Evolutionary conservation across 352 stramenopile genomes (phyloP).

Genomic region (Sclerospora graminicola): DNA sequence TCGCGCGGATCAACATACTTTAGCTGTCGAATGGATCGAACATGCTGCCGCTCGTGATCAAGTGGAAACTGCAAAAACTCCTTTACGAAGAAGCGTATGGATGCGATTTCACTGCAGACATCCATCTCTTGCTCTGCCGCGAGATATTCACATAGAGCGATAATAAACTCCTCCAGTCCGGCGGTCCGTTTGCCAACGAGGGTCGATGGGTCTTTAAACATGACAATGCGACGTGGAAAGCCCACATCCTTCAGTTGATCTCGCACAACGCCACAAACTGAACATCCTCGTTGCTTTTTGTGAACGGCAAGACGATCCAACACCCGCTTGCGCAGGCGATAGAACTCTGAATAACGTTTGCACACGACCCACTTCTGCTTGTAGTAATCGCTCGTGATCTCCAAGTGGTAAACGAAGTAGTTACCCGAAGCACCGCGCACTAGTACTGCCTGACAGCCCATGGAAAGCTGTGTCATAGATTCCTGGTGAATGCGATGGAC

Average conservation of each 20-base stretch:
- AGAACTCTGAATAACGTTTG: constrained; percentile 83
- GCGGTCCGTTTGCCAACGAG: constrained; percentile 54
- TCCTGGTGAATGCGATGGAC: constrained; percentile 68
- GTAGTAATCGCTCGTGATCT: constrained; percentile 84
- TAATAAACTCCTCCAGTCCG: constrained; percentile 70
- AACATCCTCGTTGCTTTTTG: constrained; percentile 41
- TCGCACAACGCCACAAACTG: constrained; percentile 41
- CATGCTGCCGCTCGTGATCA: constrained; percentile 71
- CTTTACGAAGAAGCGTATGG: constrained; percentile 64
- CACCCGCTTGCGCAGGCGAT: constrained; percentile 67
- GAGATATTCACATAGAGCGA: constrained; percentile 68
- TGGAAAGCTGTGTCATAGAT: constrained; percentile 64
- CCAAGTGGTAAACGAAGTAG: constrained; percentile 81
- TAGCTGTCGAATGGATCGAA: constrained; percentile 69
- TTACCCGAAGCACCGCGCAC: constrained; percentile 63
- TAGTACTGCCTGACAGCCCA: constrained; percentile 60
- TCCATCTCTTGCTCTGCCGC: constrained; percentile 31
- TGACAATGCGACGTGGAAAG: constrained; percentile 61
- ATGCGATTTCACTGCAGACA: constrained; percentile 55
- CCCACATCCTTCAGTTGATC: constrained; percentile 55
- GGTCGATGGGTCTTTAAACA: constrained; percentile 58
- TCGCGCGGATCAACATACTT: constrained; percentile 80
- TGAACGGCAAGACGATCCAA: constrained; percentile 47
- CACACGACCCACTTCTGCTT: constrained; percentile 85
- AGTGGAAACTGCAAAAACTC: constrained; percentile 78